These are phyloP conservation scores for Rhizopogon vesiculosus DNA, from an alignment of 768 basidiomycete species.

Conservation along the genomic window DNA sequence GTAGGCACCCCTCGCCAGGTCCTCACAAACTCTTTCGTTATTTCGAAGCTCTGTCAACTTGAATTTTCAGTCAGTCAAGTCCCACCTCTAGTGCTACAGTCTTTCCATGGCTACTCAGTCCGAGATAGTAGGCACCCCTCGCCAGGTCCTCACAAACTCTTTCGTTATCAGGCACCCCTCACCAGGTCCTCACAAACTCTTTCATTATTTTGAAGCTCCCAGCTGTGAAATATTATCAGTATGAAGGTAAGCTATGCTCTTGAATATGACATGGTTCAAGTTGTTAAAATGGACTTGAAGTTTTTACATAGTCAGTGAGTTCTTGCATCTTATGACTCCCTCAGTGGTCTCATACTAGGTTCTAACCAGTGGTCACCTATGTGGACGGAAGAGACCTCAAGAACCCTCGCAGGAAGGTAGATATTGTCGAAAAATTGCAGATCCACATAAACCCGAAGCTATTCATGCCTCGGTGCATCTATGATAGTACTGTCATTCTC, in stretches of 20 bases:
- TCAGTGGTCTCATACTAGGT: neutral
- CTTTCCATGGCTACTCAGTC: neutral
- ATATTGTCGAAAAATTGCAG: conserved; percentile 32
- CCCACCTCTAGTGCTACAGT: neutral
- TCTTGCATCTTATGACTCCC: neutral
- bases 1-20: conserved; percentile 14
- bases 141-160: conserved; percentile 28
- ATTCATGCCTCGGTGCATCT: conserved; percentile 41
- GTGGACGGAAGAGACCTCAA: neutral
- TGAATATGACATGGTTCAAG: conserved; percentile 2
- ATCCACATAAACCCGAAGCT: conserved; percentile 24
- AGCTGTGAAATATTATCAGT: conserved; percentile 22
- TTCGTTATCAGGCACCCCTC: conserved; percentile 5
- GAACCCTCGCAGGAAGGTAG: conserved; percentile 20
- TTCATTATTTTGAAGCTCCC: conserved; percentile 23
- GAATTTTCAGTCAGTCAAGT: neutral
- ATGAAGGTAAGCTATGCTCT: conserved; percentile 22
- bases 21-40: conserved; percentile 25
- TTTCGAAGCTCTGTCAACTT: conserved; percentile 20
- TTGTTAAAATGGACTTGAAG: neutral
- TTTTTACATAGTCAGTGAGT: conserved; percentile 23
- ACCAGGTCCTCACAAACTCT: no score
- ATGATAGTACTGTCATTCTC: conserved; percentile 40
- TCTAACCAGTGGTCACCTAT: conserved; percentile 16
- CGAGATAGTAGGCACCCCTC: neutral